Evolutionary conservation across 495 filamentous ascomycete genomes (phyloP), one percentile per base, ranked within the genome.

Genomic region (Patellaria atrata): DNA sequence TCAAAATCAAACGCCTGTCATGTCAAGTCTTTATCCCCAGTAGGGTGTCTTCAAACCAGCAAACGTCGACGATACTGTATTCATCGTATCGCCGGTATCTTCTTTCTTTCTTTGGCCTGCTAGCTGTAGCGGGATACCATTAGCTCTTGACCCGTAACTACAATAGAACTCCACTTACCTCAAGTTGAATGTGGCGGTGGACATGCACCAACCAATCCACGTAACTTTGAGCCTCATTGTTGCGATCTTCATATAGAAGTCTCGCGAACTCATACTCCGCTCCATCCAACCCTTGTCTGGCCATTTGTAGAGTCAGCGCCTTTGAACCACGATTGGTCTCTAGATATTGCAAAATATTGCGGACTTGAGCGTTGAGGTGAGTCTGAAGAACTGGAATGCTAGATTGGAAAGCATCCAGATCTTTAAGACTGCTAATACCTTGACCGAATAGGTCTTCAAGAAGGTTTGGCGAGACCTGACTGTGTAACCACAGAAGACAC

Each of bases 181-280:
- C 87, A 38, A 94, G 59, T 54, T 91, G 85, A 40, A 96, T 82
- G 50, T 79, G 76, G 45, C 85, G 77, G 53, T 99, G 89, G 31
- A 94, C 62, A 59, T 93, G 83, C 35, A 99, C 89, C 56, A 99
- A 58, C 89, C 89, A 99, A 59, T 99, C 89, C 12, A 96, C 89
- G 60, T 99, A 96, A 46, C 79, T 87, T 57, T 87, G 82, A 21
- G 89, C 89, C 58, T 99, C 89, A 44, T 91, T 93, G 57, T 96
- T 96, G 43, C 89, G 70, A 53, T 99, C 89, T 60, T 99, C 89
- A 32, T 92, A 71, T 44, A 99, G 58, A 54, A 85, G 60, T 26
- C 84, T 63, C 25, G 91, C 89, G 60, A 94, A 99, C 58, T 99
- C 89, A 44, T 81, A 94, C 58, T 99, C 89, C 1, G 85, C 82